These are phyloP conservation scores for Abrus precatorius DNA, from an alignment of 306 rosid species.

Conservation along the genomic window DNA sequence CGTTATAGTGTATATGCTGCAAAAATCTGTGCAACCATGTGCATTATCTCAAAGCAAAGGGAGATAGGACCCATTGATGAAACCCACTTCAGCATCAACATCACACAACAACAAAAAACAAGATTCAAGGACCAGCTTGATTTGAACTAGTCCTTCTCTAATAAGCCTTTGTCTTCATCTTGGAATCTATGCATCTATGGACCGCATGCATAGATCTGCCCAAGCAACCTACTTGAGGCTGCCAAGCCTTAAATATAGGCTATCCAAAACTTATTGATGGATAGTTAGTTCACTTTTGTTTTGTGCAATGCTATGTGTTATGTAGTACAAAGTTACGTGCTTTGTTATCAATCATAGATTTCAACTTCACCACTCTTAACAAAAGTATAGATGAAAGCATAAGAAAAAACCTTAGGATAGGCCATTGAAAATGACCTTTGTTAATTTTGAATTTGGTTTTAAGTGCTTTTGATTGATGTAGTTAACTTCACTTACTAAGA, in stretches of 20 bases:
- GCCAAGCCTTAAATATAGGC: constrained; percentile 45
- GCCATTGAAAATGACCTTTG: not conserved
- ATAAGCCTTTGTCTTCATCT: constrained; percentile 49
- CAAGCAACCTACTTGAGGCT: constrained; percentile 50
- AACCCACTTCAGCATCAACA: constrained; percentile 34
- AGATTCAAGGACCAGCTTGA: constrained; percentile 54
- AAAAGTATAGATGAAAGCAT: constrained; percentile 3
- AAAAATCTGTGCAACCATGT: constrained; percentile 47
- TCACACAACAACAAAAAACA: constrained; percentile 51
- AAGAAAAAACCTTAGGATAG: not conserved
- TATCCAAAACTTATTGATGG: constrained; percentile 39
- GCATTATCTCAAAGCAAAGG: constrained; percentile 42
- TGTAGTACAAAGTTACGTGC: constrained; percentile 2
- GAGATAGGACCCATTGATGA: constrained; percentile 47
- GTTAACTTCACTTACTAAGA: not conserved
- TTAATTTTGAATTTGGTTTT: not conserved
- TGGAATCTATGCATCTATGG: constrained; percentile 52
- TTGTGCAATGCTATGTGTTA: constrained; percentile 21
- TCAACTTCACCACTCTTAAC: not conserved
- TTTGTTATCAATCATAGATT: constrained; percentile 9
- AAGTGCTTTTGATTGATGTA: not conserved
- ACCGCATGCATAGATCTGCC: constrained; percentile 53
- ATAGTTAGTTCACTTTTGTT: constrained; percentile 35
- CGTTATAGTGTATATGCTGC: constrained; percentile 18
- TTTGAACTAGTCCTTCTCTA: constrained; percentile 46